phyloP scores from a whole-genome alignment of 2,329 filamentous ascomycete genomes.

The Neophaeococcomyces mojaviensis region DNA sequence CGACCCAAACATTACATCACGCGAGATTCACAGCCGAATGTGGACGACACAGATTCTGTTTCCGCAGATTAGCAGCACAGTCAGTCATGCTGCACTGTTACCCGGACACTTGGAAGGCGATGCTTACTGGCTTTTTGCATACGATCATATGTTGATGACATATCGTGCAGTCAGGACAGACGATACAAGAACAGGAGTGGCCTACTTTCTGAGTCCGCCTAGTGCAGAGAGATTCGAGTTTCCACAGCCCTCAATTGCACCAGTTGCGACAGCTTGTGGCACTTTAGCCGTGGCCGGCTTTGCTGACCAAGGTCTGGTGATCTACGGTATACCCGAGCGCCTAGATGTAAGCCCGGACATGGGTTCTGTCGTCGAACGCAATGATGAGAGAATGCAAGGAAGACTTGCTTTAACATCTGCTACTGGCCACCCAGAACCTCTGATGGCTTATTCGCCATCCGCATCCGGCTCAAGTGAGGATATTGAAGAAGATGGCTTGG shows the following conservation, averaged over 20 bases:
- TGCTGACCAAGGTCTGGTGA: constrained; percentile 63
- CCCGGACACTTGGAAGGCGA: constrained; percentile 46
- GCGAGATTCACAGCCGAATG: constrained; percentile 61
- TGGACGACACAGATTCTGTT: constrained; percentile 85
- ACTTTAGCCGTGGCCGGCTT: constrained; percentile 70
- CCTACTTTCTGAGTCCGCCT: constrained; percentile 67
- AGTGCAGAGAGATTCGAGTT: constrained; percentile 43
- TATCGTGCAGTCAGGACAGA: constrained; percentile 71
- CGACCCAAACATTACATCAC: constrained; percentile 41
- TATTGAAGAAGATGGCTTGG: constrained; percentile 27
- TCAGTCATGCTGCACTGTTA: constrained; percentile 67
- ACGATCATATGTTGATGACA: constrained; percentile 67
- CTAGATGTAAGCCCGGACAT: constrained; percentile 48
- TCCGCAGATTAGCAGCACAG: constrained; percentile 70
- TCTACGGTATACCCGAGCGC: constrained; percentile 70
- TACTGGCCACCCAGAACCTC: constrained; percentile 20
- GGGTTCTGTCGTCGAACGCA: constrained; percentile 22
- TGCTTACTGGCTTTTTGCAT: constrained; percentile 69
- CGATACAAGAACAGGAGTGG: constrained; percentile 66
- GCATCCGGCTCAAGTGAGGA: constrained; percentile 22
- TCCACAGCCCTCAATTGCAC: constrained; percentile 60
- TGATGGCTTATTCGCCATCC: constrained; percentile 24
- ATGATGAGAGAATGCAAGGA: constrained; percentile 18
- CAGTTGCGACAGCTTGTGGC: constrained; percentile 60
- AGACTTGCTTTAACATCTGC: constrained; percentile 19